Evolutionary conservation across 2,329 filamentous ascomycete species (phyloP), one percentile per base, ranked within the genome.

Genomic region (Cercospora citrullina): DNA sequence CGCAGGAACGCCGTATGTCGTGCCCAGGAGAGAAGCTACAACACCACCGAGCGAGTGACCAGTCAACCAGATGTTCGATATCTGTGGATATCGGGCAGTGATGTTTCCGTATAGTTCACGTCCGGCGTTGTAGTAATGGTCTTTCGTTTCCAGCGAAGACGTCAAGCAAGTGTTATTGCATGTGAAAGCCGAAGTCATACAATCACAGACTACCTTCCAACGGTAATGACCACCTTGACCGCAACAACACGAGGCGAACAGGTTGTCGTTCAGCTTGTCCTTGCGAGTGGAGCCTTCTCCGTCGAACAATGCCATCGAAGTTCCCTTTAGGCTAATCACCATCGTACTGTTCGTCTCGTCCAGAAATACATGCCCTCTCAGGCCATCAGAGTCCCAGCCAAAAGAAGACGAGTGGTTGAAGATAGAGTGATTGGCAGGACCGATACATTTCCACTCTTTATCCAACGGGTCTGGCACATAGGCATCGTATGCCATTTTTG

Each of bases 201-300:
- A 99, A 79, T 97, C 91, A 80, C 95, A 99, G 63, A 97, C 93
- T 77, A 96, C 90, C 69, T 91, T 90, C 90, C 93, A 97, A 12
- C 93, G 88, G 81, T 90, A 93, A 72, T 93, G 92, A 0, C 93
- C 93, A 74, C 95, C 94, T 80, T 97, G 93, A 4, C 89, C 95
- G 80, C 95, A 99, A 80, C 95, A 99, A 81, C 95, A 99, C 77
- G 94, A 96, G 82, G 97, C 97, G 80, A 96, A 97, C 12, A 99
- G 85, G 77, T 99, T 99, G 80, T 98, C 95, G 78, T 98, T 99
- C 76, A 94, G 84, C 82, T 99, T 99, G 82, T 99, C 95, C 73
- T 97, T 97, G 23, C 93, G 96, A 0, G 94, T 97, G 1, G 95
- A 97, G 61, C 94, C 94, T 48, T 94, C 91, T 16, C 95, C 95